phyloP scores from a whole-genome alignment of 768 basidiomycete species.

The Chiua virens region DNA sequence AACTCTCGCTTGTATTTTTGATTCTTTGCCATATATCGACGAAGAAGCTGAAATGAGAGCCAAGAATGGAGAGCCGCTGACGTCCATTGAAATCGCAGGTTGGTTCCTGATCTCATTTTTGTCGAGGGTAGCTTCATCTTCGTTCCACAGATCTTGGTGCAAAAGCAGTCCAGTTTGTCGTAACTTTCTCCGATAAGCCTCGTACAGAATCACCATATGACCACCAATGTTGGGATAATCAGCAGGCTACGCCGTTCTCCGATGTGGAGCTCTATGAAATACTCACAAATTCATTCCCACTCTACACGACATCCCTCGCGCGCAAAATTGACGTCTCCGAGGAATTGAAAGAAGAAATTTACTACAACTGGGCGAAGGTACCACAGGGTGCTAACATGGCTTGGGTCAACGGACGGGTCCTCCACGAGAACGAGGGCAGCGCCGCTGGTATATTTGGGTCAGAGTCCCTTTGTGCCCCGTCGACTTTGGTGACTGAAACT shows the following conservation, averaged over 20 bases:
- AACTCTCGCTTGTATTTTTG: slow-evolving; percentile 28
- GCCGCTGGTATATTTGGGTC: slow-evolving; percentile 54
- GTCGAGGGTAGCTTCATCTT: neutral
- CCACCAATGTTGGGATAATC: slow-evolving; percentile 22
- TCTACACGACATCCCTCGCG: slow-evolving; percentile 72
- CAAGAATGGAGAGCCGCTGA: slow-evolving; percentile 44
- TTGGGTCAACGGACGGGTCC: slow-evolving; percentile 78
- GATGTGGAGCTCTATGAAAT: slow-evolving; percentile 44
- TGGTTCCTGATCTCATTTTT: slow-evolving; percentile 15
- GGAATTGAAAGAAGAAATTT: slow-evolving; percentile 54
- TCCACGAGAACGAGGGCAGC: slow-evolving; percentile 65
- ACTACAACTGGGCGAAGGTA: slow-evolving; percentile 51
- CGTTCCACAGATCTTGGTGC: slow-evolving; percentile 56
- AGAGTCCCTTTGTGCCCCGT: slow-evolving; percentile 9
- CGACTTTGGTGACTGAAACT: slow-evolving; percentile 5
- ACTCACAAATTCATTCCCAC: slow-evolving; percentile 88
- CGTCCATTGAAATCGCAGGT: slow-evolving; percentile 58
- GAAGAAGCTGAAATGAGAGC: slow-evolving; percentile 32
- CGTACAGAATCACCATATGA: slow-evolving; percentile 26
- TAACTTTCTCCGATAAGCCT: slow-evolving; percentile 55
- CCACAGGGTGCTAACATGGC: slow-evolving; percentile 55
- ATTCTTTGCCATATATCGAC: slow-evolving; percentile 30
- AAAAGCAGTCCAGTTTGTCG: slow-evolving; percentile 75
- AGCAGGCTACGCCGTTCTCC: slow-evolving; percentile 11
- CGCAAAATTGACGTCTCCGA: slow-evolving; percentile 61